These are phyloP conservation scores for Porodaedalea pini DNA, from an alignment of 1,284 basidiomycete genomes.

Conservation along the genomic window DNA sequence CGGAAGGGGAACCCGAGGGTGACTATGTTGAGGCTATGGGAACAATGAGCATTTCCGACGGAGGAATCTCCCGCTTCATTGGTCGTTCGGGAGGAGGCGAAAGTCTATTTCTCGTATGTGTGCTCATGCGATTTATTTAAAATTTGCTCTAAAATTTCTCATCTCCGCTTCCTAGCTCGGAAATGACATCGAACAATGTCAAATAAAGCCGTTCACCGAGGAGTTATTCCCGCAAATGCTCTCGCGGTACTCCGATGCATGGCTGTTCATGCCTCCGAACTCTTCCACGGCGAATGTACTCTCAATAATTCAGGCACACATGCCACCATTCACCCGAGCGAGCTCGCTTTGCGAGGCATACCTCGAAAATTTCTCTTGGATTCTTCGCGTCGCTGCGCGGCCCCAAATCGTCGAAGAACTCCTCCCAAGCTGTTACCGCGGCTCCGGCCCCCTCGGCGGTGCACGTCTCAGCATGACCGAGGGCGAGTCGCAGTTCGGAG, in stretches of 20 bases:
- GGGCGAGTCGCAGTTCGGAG: conserved; percentile 3
- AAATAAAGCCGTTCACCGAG: conserved; percentile 4
- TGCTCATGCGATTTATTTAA: background rate
- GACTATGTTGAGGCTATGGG: conserved; percentile 47
- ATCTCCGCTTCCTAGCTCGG: conserved; percentile 10
- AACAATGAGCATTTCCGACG: conserved; percentile 57
- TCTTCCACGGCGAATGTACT: conserved; percentile 7
- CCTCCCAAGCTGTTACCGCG: conserved; percentile 28
- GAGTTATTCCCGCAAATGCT: conserved; percentile 11
- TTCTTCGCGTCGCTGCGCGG: conserved; percentile 49
- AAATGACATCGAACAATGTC: background rate
- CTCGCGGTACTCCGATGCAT: conserved; percentile 14
- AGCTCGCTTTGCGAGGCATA: conserved; percentile 47
- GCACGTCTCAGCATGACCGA: conserved; percentile 1
- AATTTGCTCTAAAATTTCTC: background rate
- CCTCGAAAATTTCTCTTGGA: conserved; percentile 54
- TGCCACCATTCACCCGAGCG: conserved; percentile 37
- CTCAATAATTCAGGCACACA: conserved; percentile 5
- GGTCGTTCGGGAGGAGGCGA: conserved; percentile 65
- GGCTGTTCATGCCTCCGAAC: conserved; percentile 12
- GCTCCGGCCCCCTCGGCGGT: background rate
- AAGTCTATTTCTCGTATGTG: conserved; percentile 25
- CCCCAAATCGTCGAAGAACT: conserved; percentile 54
- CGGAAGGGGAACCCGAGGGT: conserved; percentile 27
- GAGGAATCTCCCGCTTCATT: conserved; percentile 60